A percentile compares a stretch with the other conserved stretches of the same genome.
Conservation (phyloP, 2,329 filamentous ascomycete genomes). For the Epicoccum sorghinum region DNA sequence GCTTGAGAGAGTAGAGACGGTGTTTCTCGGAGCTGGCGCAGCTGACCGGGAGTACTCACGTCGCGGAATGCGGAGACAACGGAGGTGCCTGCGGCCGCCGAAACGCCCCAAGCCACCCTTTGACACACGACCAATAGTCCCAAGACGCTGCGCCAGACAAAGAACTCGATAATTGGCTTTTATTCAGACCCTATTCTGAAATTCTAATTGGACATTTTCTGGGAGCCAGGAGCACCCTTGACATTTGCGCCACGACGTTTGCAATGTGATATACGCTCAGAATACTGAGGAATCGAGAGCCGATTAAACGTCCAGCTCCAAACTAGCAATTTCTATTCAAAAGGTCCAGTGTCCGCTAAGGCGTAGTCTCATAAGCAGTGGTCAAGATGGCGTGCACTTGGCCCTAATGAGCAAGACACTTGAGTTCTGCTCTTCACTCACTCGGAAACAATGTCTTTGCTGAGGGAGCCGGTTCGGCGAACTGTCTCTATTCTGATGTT, state of each 20-base stretch:
- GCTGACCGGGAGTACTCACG: slow-evolving; percentile 10
- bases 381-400: neutral
- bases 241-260: neutral
- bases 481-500: too few relatives aligned
- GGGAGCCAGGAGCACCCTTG: slow-evolving; percentile 14
- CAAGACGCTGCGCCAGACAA: slow-evolving; percentile 27
- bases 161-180: slow-evolving; percentile 23
- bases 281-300: neutral
- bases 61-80: slow-evolving; percentile 31
- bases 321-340: neutral
- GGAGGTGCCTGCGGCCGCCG: slow-evolving; percentile 37
- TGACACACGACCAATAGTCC: slow-evolving; percentile 27
- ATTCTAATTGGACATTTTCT: slow-evolving; percentile 13
- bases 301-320: neutral
- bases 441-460: too few relatives aligned
- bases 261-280: slow-evolving; percentile 7
- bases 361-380: too few relatives aligned
- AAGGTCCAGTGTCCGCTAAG: neutral
- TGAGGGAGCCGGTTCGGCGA: too few relatives aligned
- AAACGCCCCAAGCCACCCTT: slow-evolving; percentile 38
- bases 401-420: neutral
- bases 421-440: neutral
- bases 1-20: neutral
- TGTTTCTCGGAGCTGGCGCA: neutral
- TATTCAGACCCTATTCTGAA: slow-evolving; percentile 35